phyloP scores from a whole-genome alignment of 2,329 filamentous ascomycete genomes.

The Aspergillus sp. region DNA sequence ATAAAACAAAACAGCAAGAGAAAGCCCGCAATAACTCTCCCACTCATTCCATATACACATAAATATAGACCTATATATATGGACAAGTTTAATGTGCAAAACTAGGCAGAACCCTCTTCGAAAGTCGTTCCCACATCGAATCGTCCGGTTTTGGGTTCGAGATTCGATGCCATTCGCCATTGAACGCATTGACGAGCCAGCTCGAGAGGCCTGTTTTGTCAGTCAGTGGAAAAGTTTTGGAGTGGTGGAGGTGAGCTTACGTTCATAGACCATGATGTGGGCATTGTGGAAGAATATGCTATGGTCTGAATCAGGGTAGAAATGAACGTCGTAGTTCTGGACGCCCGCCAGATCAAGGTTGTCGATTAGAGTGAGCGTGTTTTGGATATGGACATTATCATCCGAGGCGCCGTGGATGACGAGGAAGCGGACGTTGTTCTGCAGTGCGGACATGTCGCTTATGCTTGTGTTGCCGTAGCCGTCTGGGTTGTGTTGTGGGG shows the following conservation, averaged over 20 bases:
- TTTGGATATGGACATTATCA: constrained; percentile 97
- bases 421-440: constrained; percentile 79
- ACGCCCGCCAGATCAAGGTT: constrained; percentile 76
- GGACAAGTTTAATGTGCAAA: constrained; percentile 4
- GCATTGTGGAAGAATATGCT: constrained; percentile 94
- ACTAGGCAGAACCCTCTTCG: constrained; percentile 20
- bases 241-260: constrained; percentile 53
- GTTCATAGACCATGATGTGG: constrained; percentile 87
- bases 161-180: constrained; percentile 81
- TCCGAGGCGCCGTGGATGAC: constrained; percentile 96
- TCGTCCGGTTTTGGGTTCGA: constrained; percentile 51
- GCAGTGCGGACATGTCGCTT: constrained; percentile 70
- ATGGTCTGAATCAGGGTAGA: constrained; percentile 96
- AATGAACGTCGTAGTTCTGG: constrained; percentile 93
- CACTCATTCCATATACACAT: background rate
- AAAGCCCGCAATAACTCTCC: background rate
- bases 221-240: no score
- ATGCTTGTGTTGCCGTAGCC: constrained; percentile 79
- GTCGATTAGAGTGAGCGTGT: constrained; percentile 83
- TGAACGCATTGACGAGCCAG: constrained; percentile 97
- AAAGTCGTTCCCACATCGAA: constrained; percentile 26
- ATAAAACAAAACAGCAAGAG: background rate
- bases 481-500: constrained; percentile 72
- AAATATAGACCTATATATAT: background rate
- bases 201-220: constrained; percentile 50